Base-by-base conservation (phyloP, 257 asterid genomes). In the Phtheirospermum japonicum region DNA sequence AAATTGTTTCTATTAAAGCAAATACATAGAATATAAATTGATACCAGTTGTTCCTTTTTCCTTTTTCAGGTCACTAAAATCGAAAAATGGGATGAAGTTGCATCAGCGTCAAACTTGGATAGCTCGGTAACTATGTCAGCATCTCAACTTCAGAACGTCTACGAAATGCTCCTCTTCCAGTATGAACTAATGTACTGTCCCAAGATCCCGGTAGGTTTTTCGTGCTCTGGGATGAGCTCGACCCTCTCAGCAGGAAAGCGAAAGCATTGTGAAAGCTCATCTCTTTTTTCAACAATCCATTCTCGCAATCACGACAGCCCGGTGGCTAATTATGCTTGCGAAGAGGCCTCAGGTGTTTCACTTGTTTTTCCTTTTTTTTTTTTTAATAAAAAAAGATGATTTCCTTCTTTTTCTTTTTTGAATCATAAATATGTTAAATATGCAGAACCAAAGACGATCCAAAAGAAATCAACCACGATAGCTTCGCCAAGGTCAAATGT, bases 81-180 rank as follows among this genome's bases (percentile, higher is more conserved):
- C 67, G 84, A 84, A 13, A 83, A 76, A 73, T 88, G 96, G 96
- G 79, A 76, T 6, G 96, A 83, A 31, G 80, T 88, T 55, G 88
- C 84, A 61, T 59, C 76, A 20, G 64, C 71, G 55, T 67, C 72
- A 60, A 74, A 75, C 59, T 31, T 49, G 56, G 72, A 68, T 56
- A 58, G 76, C 68, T 48, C 59, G 31, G 50, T 30, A 28, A 23
- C 70, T 18, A 59, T 79, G 30, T 37, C 78, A 58, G 77, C 86
- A 30, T 59, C 69, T 68, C 92, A 85, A 63, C 77, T 85, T 66
- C 83, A 77, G 59, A 83, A 66, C 17, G 59, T 78, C n/a, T 85
- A 88, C 30, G 75, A 76, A 59, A 65, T 20, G 53, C 77, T 85
- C 48, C 69, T 88, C 52, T 80, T 72, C 65, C 80, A 74, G 32